Conservation (phyloP, 495 filamentous ascomycete species). For the Pyronema domesticum region DNA sequence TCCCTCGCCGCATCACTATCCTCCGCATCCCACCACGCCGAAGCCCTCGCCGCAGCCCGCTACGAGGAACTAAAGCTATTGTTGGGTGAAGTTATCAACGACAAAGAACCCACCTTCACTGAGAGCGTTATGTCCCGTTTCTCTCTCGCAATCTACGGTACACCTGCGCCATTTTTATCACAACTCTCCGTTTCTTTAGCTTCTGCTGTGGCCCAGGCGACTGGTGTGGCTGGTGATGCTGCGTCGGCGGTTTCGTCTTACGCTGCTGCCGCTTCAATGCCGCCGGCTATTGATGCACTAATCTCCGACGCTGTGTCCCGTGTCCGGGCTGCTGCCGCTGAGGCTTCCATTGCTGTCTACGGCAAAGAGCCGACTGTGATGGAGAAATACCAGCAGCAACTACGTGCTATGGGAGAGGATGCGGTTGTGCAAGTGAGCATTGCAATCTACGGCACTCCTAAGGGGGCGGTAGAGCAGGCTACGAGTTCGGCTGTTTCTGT, state of each 20-base stretch:
- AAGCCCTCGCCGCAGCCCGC: slow-evolving; percentile 36
- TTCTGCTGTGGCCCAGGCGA: too few relatives aligned
- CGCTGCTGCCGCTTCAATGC: neutral
- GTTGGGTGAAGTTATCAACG: slow-evolving; percentile 57
- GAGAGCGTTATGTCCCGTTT: slow-evolving; percentile 63
- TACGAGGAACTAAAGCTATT: slow-evolving; percentile 54
- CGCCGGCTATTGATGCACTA: slow-evolving; percentile 39
- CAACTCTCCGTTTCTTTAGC: neutral
- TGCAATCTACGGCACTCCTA: slow-evolving; percentile 28
- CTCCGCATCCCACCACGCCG: slow-evolving; percentile 34
- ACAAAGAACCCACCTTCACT: slow-evolving; percentile 64
- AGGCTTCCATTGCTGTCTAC: slow-evolving; percentile 27
- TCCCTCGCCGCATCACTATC: slow-evolving; percentile 39
- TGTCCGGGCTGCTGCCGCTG: slow-evolving; percentile 33
- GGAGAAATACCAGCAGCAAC: slow-evolving; percentile 28
- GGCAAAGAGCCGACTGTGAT: slow-evolving; percentile 38
- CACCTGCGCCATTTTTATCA: slow-evolving; percentile 5
- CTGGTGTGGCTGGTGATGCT: too few relatives aligned
- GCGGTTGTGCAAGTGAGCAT: slow-evolving; percentile 23
- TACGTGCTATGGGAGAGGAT: slow-evolving; percentile 19
- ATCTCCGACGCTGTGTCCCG: slow-evolving; percentile 38
- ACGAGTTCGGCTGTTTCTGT: slow-evolving; percentile 5
- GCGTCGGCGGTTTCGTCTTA: neutral
- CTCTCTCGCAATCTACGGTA: slow-evolving; percentile 38
- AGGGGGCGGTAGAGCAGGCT: slow-evolving; percentile 13